Conservation (phyloP, 805 yeast species). For the Ogataea nakhonphanomensis region DNA sequence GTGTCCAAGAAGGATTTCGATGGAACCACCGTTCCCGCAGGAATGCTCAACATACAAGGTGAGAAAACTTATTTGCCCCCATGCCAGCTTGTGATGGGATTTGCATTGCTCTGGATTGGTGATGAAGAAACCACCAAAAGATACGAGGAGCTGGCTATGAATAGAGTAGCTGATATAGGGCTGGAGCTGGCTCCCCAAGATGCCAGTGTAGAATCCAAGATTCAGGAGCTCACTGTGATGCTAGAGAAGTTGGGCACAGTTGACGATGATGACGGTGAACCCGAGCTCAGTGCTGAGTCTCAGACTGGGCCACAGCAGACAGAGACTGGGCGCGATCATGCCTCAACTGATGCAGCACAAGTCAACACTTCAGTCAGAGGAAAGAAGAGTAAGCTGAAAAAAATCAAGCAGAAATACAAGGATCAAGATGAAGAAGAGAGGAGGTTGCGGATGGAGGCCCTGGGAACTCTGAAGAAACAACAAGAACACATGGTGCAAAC, state of each 20-base stretch:
- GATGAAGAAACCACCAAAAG: constrained; percentile 46
- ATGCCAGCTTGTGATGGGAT: constrained; percentile 84
- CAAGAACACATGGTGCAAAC: constrained; percentile 13
- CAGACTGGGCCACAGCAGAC: constrained; percentile 1
- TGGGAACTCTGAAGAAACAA: constrained; percentile 76
- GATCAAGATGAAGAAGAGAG: constrained; percentile 93
- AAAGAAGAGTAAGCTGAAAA: constrained; percentile 78
- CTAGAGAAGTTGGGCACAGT: constrained; percentile 24
- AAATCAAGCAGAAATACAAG: constrained; percentile 76
- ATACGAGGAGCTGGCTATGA: constrained; percentile 27
- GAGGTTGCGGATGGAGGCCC: constrained; percentile 64
- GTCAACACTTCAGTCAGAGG: constrained; percentile 62
- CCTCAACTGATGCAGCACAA: constrained; percentile 15
- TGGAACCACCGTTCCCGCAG: constrained; percentile 56
- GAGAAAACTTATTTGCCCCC: constrained; percentile 66
- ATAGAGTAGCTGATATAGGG: constrained; percentile 30
- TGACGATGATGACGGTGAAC: constrained; percentile 10
- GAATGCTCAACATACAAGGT: constrained; percentile 52
- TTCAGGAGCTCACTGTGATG: constrained; percentile 31
- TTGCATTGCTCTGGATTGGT: constrained; percentile 76
- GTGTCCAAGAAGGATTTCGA: constrained; percentile 66
- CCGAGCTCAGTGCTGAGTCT: constrained; percentile 8
- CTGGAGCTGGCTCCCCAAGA: constrained; percentile 29
- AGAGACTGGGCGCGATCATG: constrained; percentile 12
- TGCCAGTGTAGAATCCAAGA: constrained; percentile 24